Base-by-base conservation (phyloP, 306 rosid species). In the Cucumis cinereus region DNA sequence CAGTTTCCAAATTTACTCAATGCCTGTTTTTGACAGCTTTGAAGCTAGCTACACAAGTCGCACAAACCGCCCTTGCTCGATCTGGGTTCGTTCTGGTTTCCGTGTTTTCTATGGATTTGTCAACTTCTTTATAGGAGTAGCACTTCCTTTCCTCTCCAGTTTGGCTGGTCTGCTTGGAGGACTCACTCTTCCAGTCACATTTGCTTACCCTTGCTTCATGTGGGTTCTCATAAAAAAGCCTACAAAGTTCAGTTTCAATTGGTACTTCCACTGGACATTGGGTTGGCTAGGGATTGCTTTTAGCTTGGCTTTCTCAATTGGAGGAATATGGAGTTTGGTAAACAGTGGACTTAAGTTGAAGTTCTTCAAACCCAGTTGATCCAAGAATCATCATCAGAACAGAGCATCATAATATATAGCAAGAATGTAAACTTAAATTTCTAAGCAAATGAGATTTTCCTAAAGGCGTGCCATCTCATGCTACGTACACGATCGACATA, bases 131-230 rank as follows among this genome's bases (percentile, higher is more conserved):
- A 92, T 92, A 43, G 99, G 99, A 49, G 97, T 94, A 75, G 99
- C 99, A 7, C 97, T 92, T 64, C 99, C 99, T n/a, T 94, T 94
- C 81, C 95, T 94, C 78, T 89, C 99, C 16, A 94, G 99, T 79
- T 87, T 94, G 43, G 99, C 99, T 22, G 99, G 99, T 56, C 86
- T 94, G 58, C 62, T 94, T 23, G 99, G 99, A 82, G 99, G 99
- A 74, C 96, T 94, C 61, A 94, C 99, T 22, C 99, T 94, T 71
- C 99, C 99, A 0, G 97, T 94, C 84, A 92, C 99, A 22, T 94
- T 94, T 77, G 99, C 99, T 58, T 92, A 94, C 84, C 99, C 99
- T 79, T 94, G 99, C 86, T 94, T 94, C 92, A 94, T 94, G 99
- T 94, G 99, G 99, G 92, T 94, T 81, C 97, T 94, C 74, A 90